A percentile compares a stretch with the other conserved stretches of the same genome.
These are phyloP conservation scores for Paraurostyla sp. DNA, from an alignment of 73 alveolate species.

Conservation along the genomic window DNA sequence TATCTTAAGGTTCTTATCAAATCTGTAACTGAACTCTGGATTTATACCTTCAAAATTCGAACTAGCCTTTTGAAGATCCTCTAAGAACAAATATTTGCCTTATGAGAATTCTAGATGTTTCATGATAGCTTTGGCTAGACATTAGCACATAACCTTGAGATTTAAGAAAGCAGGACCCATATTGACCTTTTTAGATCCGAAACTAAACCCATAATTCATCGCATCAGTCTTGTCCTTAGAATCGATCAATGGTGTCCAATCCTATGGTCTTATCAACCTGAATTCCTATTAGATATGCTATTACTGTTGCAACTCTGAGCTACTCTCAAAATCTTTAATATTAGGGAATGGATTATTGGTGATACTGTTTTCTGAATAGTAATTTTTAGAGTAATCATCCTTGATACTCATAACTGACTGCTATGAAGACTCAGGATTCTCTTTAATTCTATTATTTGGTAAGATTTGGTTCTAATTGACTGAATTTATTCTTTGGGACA, in stretches of 20 bases:
- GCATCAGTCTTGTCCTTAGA: conserved; percentile 14
- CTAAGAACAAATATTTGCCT: conserved; percentile 33
- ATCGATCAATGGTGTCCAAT: conserved; percentile 49
- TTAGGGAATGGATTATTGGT: neutral
- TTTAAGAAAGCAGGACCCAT: conserved; percentile 53
- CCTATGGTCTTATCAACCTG: conserved; percentile 22
- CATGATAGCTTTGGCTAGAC: conserved; percentile 59
- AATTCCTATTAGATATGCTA: neutral
- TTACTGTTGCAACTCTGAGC: too few species aligned
- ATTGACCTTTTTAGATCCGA: conserved; percentile 66
- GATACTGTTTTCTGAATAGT: neutral
- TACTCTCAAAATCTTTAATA: conserved; percentile 31
- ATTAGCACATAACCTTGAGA: conserved; percentile 46
- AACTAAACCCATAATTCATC: conserved; percentile 55
- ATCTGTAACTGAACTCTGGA: conserved; percentile 50
- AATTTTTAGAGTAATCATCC: conserved; percentile 13
- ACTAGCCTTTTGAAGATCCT: conserved; percentile 19
- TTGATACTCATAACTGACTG: neutral
- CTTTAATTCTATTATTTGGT: neutral
- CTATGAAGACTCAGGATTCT: conserved; percentile 24
- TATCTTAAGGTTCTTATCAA: conserved; percentile 37
- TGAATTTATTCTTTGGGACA: neutral
- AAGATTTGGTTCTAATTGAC: neutral
- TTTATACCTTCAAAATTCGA: neutral
- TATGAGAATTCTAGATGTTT: conserved; percentile 50